phyloP scores from a whole-genome alignment of 2,329 filamentous ascomycete species.

The Didymella lethalis region DNA sequence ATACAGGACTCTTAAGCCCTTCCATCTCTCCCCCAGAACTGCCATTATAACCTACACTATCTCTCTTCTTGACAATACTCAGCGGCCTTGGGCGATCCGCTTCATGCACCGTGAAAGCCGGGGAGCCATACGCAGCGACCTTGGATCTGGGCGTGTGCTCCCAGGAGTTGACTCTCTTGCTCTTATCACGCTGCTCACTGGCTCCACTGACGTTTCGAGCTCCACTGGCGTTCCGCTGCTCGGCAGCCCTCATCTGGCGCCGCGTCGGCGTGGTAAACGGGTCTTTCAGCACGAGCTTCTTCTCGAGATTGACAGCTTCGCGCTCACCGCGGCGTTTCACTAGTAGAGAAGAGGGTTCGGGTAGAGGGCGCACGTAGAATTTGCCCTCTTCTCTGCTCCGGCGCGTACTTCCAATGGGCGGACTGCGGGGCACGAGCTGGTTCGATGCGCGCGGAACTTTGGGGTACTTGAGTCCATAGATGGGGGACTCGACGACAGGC shows the following conservation, averaged over 20 bases:
- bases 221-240: background rate
- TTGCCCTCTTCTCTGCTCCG: constrained; percentile 12
- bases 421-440: constrained; percentile 54
- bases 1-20: constrained; percentile 58
- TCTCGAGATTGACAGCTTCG: constrained; percentile 48
- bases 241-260: constrained; percentile 20
- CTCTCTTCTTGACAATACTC: constrained; percentile 29
- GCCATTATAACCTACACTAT: background rate
- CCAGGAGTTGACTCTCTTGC: constrained; percentile 24
- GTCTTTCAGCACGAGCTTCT: constrained; percentile 26
- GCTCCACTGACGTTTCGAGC: background rate
- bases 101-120: constrained; percentile 26
- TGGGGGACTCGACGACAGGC: constrained; percentile 55
- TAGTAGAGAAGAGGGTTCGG: constrained; percentile 42
- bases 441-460: constrained; percentile 58
- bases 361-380: constrained; percentile 11
- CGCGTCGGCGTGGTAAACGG: constrained; percentile 42
- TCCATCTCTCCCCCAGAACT: constrained; percentile 28
- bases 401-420: constrained; percentile 7
- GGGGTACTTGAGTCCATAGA: constrained; percentile 56
- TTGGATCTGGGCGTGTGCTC: constrained; percentile 27
- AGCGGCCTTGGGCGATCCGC: constrained; percentile 35
- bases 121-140: constrained; percentile 25
- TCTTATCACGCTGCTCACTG: background rate
- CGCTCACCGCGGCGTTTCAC: constrained; percentile 48